A percentile compares a stretch with the other conserved stretches of the same genome.
Evolutionary conservation across 164 flowering plant species (phyloP).

Genomic region (Magnolia officinalis): DNA sequence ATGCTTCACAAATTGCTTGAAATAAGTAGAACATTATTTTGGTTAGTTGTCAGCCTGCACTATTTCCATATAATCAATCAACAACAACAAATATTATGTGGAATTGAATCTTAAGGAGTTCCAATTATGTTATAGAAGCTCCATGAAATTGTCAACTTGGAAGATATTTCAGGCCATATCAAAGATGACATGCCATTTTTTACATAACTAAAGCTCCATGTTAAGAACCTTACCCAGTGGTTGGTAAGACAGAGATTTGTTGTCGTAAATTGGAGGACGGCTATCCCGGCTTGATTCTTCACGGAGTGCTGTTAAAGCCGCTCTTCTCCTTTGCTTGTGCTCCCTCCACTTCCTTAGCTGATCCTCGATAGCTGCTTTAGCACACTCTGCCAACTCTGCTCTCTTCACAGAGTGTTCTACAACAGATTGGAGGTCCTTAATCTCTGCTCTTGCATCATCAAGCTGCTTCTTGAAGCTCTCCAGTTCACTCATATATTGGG

Average conservation of each 20-base stretch:
- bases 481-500: conserved; percentile 22
- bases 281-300: conserved; percentile 31
- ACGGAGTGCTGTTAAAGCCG: conserved; percentile 40
- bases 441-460: conserved; percentile 37
- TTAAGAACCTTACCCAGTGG: conserved; percentile 62
- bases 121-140: not conserved
- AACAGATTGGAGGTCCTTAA: conserved; percentile 34
- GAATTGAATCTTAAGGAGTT: not conserved
- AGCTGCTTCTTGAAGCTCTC: conserved; percentile 43
- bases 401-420: conserved; percentile 44
- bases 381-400: conserved; percentile 60
- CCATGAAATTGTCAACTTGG: not conserved
- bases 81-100: not conserved
- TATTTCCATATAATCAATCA: too few species aligned
- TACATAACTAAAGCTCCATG: conserved; percentile 36
- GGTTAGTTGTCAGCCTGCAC: too few species aligned
- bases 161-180: not conserved
- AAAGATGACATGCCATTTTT: not conserved
- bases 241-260: conserved; percentile 14
- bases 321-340: conserved; percentile 38
- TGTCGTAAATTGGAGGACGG: conserved; percentile 14
- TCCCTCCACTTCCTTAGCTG: conserved; percentile 47
- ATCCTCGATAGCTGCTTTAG: conserved; percentile 44
- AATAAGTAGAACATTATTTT: too few species aligned
- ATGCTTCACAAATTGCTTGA: too few species aligned